Conservation (phyloP, 495 filamentous ascomycete genomes). For the Stereocaulon alpinum region DNA sequence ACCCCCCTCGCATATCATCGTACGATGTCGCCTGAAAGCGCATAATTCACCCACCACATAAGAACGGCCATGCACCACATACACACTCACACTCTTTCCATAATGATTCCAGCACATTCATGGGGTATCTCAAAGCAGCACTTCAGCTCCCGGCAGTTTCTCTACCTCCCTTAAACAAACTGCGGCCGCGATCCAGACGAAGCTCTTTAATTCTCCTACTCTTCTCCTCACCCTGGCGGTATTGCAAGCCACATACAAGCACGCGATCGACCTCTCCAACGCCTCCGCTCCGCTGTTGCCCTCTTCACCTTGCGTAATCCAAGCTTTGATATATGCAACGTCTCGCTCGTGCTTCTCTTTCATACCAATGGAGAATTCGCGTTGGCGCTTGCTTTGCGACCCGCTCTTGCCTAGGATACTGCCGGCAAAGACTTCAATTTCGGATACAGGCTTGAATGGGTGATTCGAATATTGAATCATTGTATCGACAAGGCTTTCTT, state of each 20-base stretch:
- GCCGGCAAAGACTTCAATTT: slow-evolving; percentile 69
- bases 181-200: slow-evolving; percentile 35
- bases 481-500: slow-evolving; percentile 45
- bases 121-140: not conserved
- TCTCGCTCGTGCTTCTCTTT: slow-evolving; percentile 52
- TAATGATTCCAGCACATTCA: not conserved
- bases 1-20: too few species aligned
- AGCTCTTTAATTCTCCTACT: slow-evolving; percentile 33
- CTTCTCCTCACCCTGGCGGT: slow-evolving; percentile 15
- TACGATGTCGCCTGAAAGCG: too few species aligned
- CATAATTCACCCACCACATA: not conserved
- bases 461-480: slow-evolving; percentile 51
- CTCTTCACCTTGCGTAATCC: slow-evolving; percentile 34
- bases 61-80: slow-evolving; percentile 4
- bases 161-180: slow-evolving; percentile 38
- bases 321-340: slow-evolving; percentile 29
- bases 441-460: slow-evolving; percentile 42
- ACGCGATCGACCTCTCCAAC: slow-evolving; percentile 41
- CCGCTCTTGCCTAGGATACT: slow-evolving; percentile 57
- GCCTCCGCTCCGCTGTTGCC: slow-evolving; percentile 28
- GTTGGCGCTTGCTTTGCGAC: slow-evolving; percentile 47
- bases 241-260: slow-evolving; percentile 32
- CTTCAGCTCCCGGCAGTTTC: slow-evolving; percentile 20
- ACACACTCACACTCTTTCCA: too few species aligned
- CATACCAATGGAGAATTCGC: slow-evolving; percentile 50